Evolutionary conservation across 768 basidiomycete genomes (phyloP), one percentile per base, ranked within the genome.

Genomic region (Boletellus sp.): DNA sequence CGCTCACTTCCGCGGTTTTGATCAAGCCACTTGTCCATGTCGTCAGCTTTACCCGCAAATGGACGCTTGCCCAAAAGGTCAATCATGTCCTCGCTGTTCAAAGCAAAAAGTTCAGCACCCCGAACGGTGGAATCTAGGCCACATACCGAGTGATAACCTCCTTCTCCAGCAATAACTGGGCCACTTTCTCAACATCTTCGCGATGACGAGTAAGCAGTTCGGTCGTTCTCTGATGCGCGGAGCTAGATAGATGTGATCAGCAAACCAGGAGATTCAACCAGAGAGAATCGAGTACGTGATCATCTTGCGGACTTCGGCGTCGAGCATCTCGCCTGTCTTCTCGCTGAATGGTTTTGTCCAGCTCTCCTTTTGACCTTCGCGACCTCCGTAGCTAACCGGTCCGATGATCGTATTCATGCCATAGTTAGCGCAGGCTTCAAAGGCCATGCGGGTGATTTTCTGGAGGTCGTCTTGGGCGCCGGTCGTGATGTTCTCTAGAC

Each of bases 281-380:
- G 49, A 33, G 22, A 35, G 22, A 63, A 61, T 64, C n/a, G 57
- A 69, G 45, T 64, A 87, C 78, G 79, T 87, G 59, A 97, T 94
- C 94, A 98, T 96, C 75, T 90, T 94, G 64, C 92, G 86, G 19
- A 98, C 94, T 70, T 94, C 85, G 8, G 65, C 67, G 63, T 99
- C 96, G 15, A 98, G 74, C 78, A 94, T 87, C 72, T 98, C 90
- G 1, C 88, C 91, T 1, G 96, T 98, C 70, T 89, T 90, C 77
- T 99, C 96, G 59, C 90, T 93, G 76, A 98, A 99, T 6, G 95
- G 96, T 67, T 99, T 99, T 45, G 90, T 90, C 87, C 93, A 95
- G 45, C 80, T 75, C 65, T 95, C 93, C 38, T 85, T 85, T 39
- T 89, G 78, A 23, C 84, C 87, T 56, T 90, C 81, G 41, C 84